phyloP scores from a whole-genome alignment of 352 stramenopile genomes.

The Pythium chondricola region DNA sequence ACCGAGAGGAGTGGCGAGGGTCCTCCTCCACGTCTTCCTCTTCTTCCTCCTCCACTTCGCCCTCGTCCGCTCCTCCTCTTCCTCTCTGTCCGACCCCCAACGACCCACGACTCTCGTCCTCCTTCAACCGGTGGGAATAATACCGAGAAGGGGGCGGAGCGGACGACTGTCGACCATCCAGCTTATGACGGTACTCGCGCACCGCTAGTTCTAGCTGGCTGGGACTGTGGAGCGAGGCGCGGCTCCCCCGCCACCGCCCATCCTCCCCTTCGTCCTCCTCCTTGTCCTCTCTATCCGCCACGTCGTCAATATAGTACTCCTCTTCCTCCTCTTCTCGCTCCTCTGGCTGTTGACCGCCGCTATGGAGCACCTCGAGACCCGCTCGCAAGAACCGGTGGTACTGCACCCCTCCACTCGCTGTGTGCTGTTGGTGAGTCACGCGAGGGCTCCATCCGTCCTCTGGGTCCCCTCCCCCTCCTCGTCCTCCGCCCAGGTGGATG shows the following conservation, averaged over 20 bases:
- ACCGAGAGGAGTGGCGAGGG: constrained; percentile 31
- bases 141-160: constrained; percentile 11
- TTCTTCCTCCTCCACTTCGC: not conserved
- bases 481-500: no score
- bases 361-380: constrained; percentile 51
- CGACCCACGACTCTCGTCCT: constrained; percentile 23
- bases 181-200: constrained; percentile 26
- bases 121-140: constrained; percentile 23
- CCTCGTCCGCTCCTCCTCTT: constrained; percentile 5
- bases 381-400: constrained; percentile 52
- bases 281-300: not conserved
- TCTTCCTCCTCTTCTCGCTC: not conserved
- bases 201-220: constrained; percentile 30
- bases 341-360: constrained; percentile 3
- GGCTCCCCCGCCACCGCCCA: not conserved
- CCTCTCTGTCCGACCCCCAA: constrained; percentile 3
- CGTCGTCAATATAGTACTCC: not conserved
- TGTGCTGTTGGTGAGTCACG: not conserved
- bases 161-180: not conserved
- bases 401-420: constrained; percentile 9
- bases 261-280: not conserved
- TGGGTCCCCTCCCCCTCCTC: not conserved
- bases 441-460: not conserved
- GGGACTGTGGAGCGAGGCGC: constrained; percentile 18
- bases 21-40: constrained; percentile 1